Evolutionary conservation across 352 stramenopile species (phyloP).

Genomic region (Pythium guiyangense): DNA sequence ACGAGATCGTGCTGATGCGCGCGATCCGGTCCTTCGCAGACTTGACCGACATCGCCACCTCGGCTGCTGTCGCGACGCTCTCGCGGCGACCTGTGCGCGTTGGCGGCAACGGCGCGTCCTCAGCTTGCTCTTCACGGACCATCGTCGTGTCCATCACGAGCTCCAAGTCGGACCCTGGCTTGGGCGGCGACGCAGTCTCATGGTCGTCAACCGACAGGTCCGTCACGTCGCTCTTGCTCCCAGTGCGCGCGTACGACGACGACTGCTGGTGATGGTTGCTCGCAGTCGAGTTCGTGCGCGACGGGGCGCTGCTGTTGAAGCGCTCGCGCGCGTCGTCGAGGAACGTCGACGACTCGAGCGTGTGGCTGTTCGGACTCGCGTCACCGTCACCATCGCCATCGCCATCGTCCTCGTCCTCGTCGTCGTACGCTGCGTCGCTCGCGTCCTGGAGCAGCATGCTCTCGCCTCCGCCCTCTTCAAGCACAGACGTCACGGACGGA

Average conservation of each 20-base stretch:
- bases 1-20: conserved; percentile 68
- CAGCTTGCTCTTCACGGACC: conserved; percentile 15
- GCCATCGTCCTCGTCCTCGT: conserved; percentile 48
- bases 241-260: conserved; percentile 14
- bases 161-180: conserved; percentile 10
- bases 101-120: conserved; percentile 4
- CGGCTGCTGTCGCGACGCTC: conserved; percentile 14
- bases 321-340: conserved; percentile 12
- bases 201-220: conserved; percentile 21
- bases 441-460: conserved; percentile 19
- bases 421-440: conserved; percentile 24
- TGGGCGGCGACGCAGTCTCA: conserved; percentile 5
- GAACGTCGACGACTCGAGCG: conserved; percentile 12
- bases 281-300: conserved; percentile 3
- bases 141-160: conserved; percentile 19
- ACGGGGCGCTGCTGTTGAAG: conserved; percentile 4
- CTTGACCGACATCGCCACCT: conserved; percentile 56
- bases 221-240: conserved; percentile 29
- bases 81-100: conserved; percentile 7
- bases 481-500: conserved; percentile 8
- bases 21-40: conserved; percentile 47
- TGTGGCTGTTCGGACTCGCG: neutral
- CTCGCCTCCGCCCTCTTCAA: conserved; percentile 12
- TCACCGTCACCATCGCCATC: conserved; percentile 10
- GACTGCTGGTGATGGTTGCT: neutral